Percentiles rank a stretch among this genome's conserved stretches.
Conservation (phyloP, 2,329 filamentous ascomycete species). For the Mycosphaerella sp. region DNA sequence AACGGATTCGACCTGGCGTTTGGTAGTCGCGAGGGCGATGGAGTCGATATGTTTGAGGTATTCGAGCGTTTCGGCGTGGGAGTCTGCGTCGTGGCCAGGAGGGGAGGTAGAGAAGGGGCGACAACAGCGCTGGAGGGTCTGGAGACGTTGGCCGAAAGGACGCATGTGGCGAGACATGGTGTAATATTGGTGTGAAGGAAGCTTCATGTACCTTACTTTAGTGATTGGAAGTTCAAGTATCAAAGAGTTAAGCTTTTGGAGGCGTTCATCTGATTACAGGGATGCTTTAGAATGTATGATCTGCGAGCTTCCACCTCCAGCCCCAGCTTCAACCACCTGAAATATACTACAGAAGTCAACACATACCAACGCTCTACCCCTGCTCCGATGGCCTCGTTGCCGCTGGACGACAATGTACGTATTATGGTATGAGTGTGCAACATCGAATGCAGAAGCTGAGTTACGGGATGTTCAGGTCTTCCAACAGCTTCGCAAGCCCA, state of each 20-base stretch:
- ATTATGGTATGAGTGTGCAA: neutral
- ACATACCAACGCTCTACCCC: neutral
- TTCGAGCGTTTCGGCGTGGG: neutral
- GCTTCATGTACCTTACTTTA: neutral
- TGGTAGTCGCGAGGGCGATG: conserved; percentile 7
- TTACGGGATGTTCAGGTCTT: conserved; percentile 49
- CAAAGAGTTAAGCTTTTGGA: too few species aligned
- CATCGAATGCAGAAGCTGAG: neutral
- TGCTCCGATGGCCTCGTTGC: conserved; percentile 9
- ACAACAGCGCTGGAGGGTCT: neutral
- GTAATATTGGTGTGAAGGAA: neutral
- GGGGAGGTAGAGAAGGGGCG: neutral
- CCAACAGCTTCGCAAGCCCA: conserved; percentile 52
- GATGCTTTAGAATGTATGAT: too few species aligned
- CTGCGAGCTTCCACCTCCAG: too few species aligned
- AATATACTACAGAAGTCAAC: neutral
- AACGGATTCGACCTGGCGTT: conserved; percentile 3
- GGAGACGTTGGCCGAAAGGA: conserved; percentile 1
- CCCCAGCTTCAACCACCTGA: too few species aligned
- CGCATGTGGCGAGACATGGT: conserved; percentile 12
- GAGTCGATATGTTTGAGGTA: conserved; percentile 10
- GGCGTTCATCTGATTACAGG: too few species aligned
- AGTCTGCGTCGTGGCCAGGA: neutral
- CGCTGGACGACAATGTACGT: conserved; percentile 6
- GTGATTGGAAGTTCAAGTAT: too few species aligned